Conservation (phyloP, 768 basidiomycete species). For the Podaxis mareebaensis region DNA sequence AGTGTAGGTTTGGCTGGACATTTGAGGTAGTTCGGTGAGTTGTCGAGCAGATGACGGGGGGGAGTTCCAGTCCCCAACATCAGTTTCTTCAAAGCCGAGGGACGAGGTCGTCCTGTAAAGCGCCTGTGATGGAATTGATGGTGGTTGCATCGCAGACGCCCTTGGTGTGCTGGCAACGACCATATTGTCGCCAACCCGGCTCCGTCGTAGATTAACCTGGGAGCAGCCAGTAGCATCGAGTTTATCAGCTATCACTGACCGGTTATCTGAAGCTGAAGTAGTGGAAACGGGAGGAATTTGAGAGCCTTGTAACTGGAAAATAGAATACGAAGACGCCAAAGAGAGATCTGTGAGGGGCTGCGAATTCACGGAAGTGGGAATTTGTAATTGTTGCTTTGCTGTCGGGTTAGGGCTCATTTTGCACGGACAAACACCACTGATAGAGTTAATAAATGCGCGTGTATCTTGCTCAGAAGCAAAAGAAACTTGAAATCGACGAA, state of each 20-base stretch:
- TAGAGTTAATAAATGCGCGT: conserved; percentile 57
- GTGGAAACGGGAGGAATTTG: background rate
- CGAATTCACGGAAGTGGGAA: background rate
- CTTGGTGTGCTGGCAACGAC: background rate
- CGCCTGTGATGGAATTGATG: background rate
- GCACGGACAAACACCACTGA: conserved; percentile 75
- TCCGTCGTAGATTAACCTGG: background rate
- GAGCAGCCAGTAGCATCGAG: background rate
- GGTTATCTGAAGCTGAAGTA: no score
- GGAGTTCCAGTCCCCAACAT: background rate
- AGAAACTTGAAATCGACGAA: conserved; percentile 76
- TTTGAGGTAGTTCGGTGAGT: background rate
- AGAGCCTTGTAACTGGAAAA: background rate
- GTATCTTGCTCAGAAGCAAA: conserved; percentile 54
- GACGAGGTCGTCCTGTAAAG: background rate
- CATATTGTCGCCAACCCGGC: no score
- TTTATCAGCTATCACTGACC: background rate
- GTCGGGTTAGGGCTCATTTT: conserved; percentile 47
- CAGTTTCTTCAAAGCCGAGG: background rate
- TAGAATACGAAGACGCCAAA: background rate
- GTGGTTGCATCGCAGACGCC: conserved; percentile 8
- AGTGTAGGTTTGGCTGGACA: conserved; percentile 8
- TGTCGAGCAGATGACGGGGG: background rate
- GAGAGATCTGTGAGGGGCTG: background rate
- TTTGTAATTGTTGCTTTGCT: conserved; percentile 1